Evolutionary conservation across 2,329 filamentous ascomycete species (phyloP), one percentile per base, ranked within the genome.

Genomic region (Scedosporium aurantiacum): DNA sequence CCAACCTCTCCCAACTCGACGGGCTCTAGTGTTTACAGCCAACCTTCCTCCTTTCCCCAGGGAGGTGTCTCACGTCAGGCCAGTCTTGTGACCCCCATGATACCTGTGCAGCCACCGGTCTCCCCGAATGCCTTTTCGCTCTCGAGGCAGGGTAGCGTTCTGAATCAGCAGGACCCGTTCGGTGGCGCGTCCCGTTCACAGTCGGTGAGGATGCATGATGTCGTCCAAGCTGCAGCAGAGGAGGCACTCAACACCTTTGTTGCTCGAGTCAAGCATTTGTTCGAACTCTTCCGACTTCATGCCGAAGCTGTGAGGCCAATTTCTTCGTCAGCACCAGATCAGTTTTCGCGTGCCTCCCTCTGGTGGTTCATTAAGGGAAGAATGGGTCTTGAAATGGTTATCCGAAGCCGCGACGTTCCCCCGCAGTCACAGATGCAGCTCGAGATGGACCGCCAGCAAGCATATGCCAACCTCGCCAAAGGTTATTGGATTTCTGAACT

Each of bases 361-460:
- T 97, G 92, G 92, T 97, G 92, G 92, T 95, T 96, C 68, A 70
- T 96, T 55, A 88, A 84, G 66, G 92, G 91, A 21, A 86, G 91
- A 64, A 83, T 86, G 68, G 85, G 86, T 8, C 78, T 96, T 59
- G 92, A 96, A 71, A 73, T 76, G 12, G 79, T 87, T 45, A 85
- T 95, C 56, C 82, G 90, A 63, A 85, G 84, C 60, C 81, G 83
- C 5, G 80, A 86, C 32, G 74, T 77, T 41, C 68, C 72, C 5
- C 77, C 81, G 4, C 80, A 84, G 63, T 76, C 74, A 7, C 76
- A 83, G 65, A 76, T 79, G 69, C 75, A 80, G 67, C 80, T 78
- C 64, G 77, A 83, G 65, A 76, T 81, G 64, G 72, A 82, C 64
- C 78, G 81, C 65, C 86, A 89, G 62, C 92, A 96, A 73, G 87